Conservation (phyloP, 2,329 filamentous ascomycete species). For the Diplodia corticola region DNA sequence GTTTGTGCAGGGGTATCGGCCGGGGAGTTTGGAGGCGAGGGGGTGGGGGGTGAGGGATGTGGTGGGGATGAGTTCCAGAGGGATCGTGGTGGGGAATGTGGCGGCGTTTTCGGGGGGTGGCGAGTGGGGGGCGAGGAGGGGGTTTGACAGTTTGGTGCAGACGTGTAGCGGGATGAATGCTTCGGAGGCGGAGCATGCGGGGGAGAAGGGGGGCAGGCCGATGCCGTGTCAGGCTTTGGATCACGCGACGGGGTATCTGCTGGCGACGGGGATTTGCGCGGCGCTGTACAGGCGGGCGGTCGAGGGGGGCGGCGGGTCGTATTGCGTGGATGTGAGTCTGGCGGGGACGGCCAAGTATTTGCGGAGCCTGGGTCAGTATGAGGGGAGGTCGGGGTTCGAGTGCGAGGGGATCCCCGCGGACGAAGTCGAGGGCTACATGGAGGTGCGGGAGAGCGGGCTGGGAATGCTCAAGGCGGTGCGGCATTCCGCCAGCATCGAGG, state of each 20-base stretch:
- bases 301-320: slow-evolving; percentile 48
- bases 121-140: slow-evolving; percentile 49
- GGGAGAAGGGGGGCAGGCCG: slow-evolving; percentile 41
- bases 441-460: slow-evolving; percentile 48
- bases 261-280: slow-evolving; percentile 55
- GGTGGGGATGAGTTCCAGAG: slow-evolving; percentile 42
- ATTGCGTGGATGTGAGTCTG: slow-evolving; percentile 57
- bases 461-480: slow-evolving; percentile 49
- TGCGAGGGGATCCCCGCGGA: slow-evolving; percentile 34
- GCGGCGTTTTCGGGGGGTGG: slow-evolving; percentile 55
- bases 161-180: slow-evolving; percentile 58
- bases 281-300: slow-evolving; percentile 51
- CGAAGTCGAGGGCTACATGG: slow-evolving; percentile 42
- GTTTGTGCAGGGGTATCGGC: slow-evolving; percentile 53
- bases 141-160: slow-evolving; percentile 59
- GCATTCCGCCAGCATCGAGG: slow-evolving; percentile 26
- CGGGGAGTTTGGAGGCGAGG: slow-evolving; percentile 40
- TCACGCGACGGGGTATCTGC: slow-evolving; percentile 56
- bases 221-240: slow-evolving; percentile 59
- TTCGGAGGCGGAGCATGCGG: slow-evolving; percentile 52
- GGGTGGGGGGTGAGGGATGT: slow-evolving; percentile 47
- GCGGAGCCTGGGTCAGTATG: slow-evolving; percentile 55
- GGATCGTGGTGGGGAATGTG: slow-evolving; percentile 54
- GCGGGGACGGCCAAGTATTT: slow-evolving; percentile 59
- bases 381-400: slow-evolving; percentile 48